phyloP scores from a whole-genome alignment of 2,329 filamentous ascomycete genomes.

The Trichoderma simmonsii region DNA sequence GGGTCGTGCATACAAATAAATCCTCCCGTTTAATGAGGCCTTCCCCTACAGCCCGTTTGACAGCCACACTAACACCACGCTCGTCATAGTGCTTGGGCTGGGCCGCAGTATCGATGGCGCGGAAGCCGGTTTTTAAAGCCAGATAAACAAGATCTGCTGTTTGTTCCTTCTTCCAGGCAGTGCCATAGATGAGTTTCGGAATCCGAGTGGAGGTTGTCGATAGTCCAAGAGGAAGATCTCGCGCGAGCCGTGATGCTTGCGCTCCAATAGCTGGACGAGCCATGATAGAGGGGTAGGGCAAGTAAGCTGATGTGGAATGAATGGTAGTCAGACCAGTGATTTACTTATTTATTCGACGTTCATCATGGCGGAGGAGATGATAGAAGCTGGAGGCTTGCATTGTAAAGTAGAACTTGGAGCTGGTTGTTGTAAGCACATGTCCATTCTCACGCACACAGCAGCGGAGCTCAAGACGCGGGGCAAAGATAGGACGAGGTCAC shows the following conservation, averaged over 20 bases:
- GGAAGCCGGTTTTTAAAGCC: slow-evolving; percentile 67
- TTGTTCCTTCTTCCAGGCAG: slow-evolving; percentile 76
- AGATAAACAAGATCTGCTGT: slow-evolving; percentile 65
- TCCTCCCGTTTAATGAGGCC: slow-evolving; percentile 55
- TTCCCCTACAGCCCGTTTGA: slow-evolving; percentile 58
- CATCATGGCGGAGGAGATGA: neutral
- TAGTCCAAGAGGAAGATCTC: slow-evolving; percentile 35
- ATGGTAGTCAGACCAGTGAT: neutral
- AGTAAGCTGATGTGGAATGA: neutral
- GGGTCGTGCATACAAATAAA: slow-evolving; percentile 53
- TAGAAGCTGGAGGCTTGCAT: neutral
- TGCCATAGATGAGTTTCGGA: slow-evolving; percentile 68
- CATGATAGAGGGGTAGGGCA: slow-evolving; percentile 17
- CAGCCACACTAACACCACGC: slow-evolving; percentile 63
- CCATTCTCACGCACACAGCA: neutral
- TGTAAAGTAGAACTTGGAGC: neutral
- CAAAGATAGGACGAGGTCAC: neutral
- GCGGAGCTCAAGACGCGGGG: slow-evolving; percentile 7
- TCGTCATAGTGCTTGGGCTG: slow-evolving; percentile 79
- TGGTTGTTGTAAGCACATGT: neutral
- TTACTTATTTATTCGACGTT: neutral
- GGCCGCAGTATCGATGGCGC: slow-evolving; percentile 72
- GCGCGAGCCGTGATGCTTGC: slow-evolving; percentile 32
- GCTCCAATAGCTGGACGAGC: slow-evolving; percentile 24
- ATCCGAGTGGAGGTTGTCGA: slow-evolving; percentile 35